phyloP scores from a whole-genome alignment of 116 monocot species.

The Zostera marina region DNA sequence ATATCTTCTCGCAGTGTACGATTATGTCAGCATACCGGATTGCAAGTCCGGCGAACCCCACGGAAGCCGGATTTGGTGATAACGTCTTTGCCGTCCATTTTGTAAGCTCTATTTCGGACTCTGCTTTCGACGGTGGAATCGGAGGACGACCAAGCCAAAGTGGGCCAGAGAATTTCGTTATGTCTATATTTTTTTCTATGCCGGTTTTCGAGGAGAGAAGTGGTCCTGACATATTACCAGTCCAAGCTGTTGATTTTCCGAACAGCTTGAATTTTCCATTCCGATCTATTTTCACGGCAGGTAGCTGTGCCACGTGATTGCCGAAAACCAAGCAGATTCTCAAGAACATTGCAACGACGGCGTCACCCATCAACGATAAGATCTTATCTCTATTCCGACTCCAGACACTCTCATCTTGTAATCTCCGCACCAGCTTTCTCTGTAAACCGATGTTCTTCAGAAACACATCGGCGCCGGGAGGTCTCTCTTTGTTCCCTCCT shows the following conservation, averaged over 20 bases:
- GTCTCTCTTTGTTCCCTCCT: neutral
- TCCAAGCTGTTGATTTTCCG: neutral
- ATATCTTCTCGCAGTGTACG: conserved; percentile 23
- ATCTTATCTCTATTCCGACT: conserved; percentile 23
- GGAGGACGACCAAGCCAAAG: neutral
- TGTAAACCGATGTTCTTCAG: conserved; percentile 19
- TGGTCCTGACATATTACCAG: conserved; percentile 2
- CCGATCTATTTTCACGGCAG: neutral
- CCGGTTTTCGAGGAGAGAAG: neutral
- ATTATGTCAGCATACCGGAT: conserved; percentile 51
- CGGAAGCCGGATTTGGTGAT: conserved; percentile 10
- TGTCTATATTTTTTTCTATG: too few species aligned
- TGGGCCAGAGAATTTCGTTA: neutral
- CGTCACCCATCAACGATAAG: conserved; percentile 29
- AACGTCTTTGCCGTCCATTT: conserved; percentile 6
- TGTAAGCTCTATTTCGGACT: neutral
- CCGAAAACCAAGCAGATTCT: conserved; percentile 46
- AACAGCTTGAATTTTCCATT: neutral
- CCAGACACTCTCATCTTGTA: conserved; percentile 62
- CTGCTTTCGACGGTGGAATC: neutral
- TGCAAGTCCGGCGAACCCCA: conserved; percentile 33
- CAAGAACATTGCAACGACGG: conserved; percentile 29
- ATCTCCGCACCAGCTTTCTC: conserved; percentile 21
- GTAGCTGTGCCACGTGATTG: conserved; percentile 1
- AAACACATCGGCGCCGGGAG: conserved; percentile 4